Conservation (phyloP, 129 eudicot genomes). For the Pulicaria dysenterica region DNA sequence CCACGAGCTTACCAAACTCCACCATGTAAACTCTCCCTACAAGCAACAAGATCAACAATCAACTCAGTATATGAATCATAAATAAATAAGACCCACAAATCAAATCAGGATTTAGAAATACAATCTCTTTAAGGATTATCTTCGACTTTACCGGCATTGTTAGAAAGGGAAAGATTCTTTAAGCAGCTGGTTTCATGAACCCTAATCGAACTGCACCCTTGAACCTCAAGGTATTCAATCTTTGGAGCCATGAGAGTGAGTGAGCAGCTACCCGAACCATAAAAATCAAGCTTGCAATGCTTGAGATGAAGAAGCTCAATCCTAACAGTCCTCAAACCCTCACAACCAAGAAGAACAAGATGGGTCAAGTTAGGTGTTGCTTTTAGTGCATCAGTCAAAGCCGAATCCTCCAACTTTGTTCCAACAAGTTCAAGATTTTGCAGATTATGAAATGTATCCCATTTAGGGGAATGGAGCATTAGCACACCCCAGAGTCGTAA, state of each 20-base stretch:
- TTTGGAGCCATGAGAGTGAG: constrained; percentile 62
- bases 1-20: constrained; percentile 77
- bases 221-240: constrained; percentile 75
- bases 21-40: constrained; percentile 79
- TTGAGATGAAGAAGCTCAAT: constrained; percentile 62
- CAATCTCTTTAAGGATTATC: constrained; percentile 9
- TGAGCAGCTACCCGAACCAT: constrained; percentile 59
- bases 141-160: constrained; percentile 63
- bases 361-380: constrained; percentile 73
- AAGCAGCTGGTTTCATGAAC: constrained; percentile 62
- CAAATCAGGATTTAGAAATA: not conserved
- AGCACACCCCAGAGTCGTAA: constrained; percentile 83
- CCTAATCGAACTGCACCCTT: constrained; percentile 82
- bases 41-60: constrained; percentile 9
- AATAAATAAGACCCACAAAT: not conserved
- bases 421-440: constrained; percentile 85
- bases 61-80: not conserved
- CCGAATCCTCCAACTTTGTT: constrained; percentile 65
- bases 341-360: constrained; percentile 79
- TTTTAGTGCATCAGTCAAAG: constrained; percentile 57
- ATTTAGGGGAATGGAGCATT: constrained; percentile 67
- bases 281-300: constrained; percentile 77
- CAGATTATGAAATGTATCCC: constrained; percentile 65
- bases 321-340: constrained; percentile 63
- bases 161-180: constrained; percentile 64